Evolutionary conservation across 2,329 filamentous ascomycete species (phyloP), one percentile per base, ranked within the genome.

Genomic region (Nothomitra cinnamomea): DNA sequence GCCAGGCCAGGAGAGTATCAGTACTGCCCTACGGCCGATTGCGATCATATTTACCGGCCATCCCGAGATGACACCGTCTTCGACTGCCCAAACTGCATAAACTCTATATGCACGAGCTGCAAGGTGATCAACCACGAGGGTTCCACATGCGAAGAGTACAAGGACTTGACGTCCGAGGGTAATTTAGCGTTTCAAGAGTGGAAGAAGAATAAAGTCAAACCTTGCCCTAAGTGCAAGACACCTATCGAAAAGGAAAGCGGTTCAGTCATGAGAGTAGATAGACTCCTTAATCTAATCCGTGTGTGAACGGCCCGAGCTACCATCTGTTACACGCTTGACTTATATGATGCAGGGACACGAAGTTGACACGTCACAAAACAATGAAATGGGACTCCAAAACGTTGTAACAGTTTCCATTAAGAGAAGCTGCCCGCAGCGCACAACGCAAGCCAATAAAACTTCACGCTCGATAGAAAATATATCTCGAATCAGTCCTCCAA

Each of bases 231-330:
- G 13, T 73, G 72, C 56, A 60, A 58, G 15, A 66, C 64, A 1
- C 52, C 64, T 1, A 66, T 74, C 1, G 65, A 72, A 56, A 74
- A 74, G 62, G 60, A 53, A 0, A 61, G 61, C 0, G 73, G 72
- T n/a, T n/a, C n/a, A n/a, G n/a, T n/a, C n/a, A n/a, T n/a, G n/a
- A n/a, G n/a, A n/a, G n/a, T n/a, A n/a, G n/a, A n/a, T n/a, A n/a
- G n/a, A n/a, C n/a, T n/a, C n/a, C n/a, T n/a, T n/a, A n/a, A n/a
- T n/a, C n/a, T n/a, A n/a, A n/a, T n/a, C n/a, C n/a, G n/a, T n/a
- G n/a, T n/a, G n/a, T n/a, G n/a, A n/a, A n/a, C n/a, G n/a, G n/a
- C n/a, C n/a, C n/a, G n/a, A n/a, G n/a, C n/a, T n/a, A n/a, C n/a
- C n/a, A n/a, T n/a, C n/a, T n/a, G n/a, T n/a, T n/a, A n/a, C n/a